Percentiles rank a stretch among this genome's conserved stretches.
These are phyloP conservation scores for Boletus coccyginus DNA, from an alignment of 768 basidiomycete species.

Conservation along the genomic window DNA sequence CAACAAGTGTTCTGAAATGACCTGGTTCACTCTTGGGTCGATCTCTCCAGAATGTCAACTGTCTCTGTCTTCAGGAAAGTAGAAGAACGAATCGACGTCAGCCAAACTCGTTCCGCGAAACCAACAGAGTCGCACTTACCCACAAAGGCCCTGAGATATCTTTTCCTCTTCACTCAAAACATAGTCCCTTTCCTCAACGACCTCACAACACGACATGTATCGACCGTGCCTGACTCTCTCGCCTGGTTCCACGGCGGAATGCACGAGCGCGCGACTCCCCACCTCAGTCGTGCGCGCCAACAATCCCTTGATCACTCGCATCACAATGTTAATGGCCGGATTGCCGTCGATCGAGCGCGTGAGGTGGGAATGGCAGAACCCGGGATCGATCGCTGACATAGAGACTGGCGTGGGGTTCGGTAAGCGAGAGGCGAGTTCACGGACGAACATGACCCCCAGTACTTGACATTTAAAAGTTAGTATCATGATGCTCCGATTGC, in stretches of 20 bases:
- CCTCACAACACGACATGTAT: constrained; percentile 28
- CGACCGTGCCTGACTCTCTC: constrained; percentile 26
- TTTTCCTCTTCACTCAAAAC: constrained; percentile 28
- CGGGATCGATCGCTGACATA: constrained; percentile 34
- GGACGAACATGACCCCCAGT: constrained; percentile 35
- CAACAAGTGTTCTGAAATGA: constrained; percentile 26
- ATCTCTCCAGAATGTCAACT: constrained; percentile 22
- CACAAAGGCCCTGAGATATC: constrained; percentile 31
- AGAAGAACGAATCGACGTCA: neutral
- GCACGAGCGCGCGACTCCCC: constrained; percentile 37
- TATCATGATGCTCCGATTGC: neutral
- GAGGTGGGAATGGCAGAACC: constrained; percentile 35
- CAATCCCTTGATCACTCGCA: constrained; percentile 14
- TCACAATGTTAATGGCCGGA: neutral
- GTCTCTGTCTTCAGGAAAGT: constrained; percentile 25
- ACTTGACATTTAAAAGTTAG: constrained; percentile 16
- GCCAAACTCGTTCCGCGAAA: neutral
- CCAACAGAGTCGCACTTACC: constrained; percentile 23
- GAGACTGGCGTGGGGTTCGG: constrained; percentile 27
- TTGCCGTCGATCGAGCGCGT: constrained; percentile 16
- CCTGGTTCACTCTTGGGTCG: constrained; percentile 26
- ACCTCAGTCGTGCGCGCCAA: constrained; percentile 33
- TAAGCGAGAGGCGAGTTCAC: constrained; percentile 34
- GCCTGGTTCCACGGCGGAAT: constrained; percentile 28
- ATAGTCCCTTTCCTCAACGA: constrained; percentile 33